Base-by-base conservation (phyloP, 108 stramenopile species). In the Cyclotella choctawhatcheeana region DNA sequence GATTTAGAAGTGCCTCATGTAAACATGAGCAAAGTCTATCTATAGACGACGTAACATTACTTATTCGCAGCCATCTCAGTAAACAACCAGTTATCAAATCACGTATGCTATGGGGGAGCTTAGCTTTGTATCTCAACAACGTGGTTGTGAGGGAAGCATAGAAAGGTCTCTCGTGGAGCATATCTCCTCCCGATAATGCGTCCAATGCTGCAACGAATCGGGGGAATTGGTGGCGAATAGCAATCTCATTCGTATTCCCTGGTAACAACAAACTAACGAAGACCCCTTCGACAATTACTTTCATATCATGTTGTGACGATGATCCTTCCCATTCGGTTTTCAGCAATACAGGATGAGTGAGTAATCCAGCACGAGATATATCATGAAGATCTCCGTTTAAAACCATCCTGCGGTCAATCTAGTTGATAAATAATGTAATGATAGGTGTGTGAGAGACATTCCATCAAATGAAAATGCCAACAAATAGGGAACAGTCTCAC, bases 41-140 rank as follows among this genome's bases (percentile, higher is more conserved):
- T 37, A 52, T 24, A 22, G 52, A 25, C n/a, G 71, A 44, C 21
- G 45, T 55, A 0, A 50, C 60, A 17, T 24, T 37, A 34, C 81
- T 64, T 13, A 71, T 51, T 69, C 50, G 53, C 59, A 95, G 43
- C 90, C 91, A 95, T 20, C 37, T 64, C 26, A 89, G 58, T 90
- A 91, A 84, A 6, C 79, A 74, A 8, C 62, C 52, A 16, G 91
- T 81, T 51, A 91, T 84, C 25, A 85, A 64, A 74, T 95, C 94
- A 60, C 94, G 81, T 3, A 76, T 81, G 17, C 84, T 54, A 35
- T 84, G 79, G 25, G 87, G 78, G 32, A 95, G 77, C 37, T 90
- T 87, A 5, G 85, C 44, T 63, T 92, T 92, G 86, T 92, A 86
- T 30, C 90, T 62, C 29, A 92, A 44, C 34, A 95, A 74, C 2